These are phyloP conservation scores for Nemania bipapillata DNA, from an alignment of 2,329 filamentous ascomycete genomes.

Conservation along the genomic window DNA sequence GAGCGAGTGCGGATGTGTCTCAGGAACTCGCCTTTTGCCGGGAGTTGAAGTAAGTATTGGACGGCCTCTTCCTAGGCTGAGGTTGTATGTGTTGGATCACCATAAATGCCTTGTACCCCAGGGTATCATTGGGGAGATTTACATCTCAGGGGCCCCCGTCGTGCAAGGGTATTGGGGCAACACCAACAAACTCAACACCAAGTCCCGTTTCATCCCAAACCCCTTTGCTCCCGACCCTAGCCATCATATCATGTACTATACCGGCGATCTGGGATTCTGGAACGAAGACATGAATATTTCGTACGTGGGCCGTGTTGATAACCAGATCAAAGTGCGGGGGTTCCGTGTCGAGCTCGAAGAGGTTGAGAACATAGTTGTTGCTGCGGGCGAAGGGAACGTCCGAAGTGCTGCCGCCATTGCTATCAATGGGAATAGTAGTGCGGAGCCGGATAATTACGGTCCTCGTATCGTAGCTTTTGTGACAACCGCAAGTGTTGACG, in stretches of 20 bases:
- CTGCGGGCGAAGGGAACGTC: neutral
- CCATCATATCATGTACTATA: constrained; percentile 22
- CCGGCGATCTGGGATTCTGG: constrained; percentile 25
- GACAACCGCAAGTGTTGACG: neutral
- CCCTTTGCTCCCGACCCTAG: neutral
- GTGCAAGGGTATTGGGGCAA: constrained; percentile 13
- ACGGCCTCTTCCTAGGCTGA: constrained; percentile 3
- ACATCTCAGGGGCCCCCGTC: constrained; percentile 11
- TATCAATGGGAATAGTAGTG: neutral
- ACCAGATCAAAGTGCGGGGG: constrained; percentile 32
- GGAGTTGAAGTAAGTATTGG: constrained; percentile 8
- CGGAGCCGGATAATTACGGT: neutral
- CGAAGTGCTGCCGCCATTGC: constrained; percentile 4
- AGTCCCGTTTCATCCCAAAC: constrained; percentile 14
- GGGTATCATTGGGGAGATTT: constrained; percentile 18
- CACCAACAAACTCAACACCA: neutral
- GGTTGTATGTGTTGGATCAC: constrained; percentile 17
- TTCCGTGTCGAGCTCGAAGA: constrained; percentile 35
- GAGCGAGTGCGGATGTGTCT: constrained; percentile 5
- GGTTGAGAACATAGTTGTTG: constrained; percentile 17
- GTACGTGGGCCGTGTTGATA: constrained; percentile 27
- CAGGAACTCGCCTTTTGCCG: constrained; percentile 4
- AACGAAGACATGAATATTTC: constrained; percentile 21
- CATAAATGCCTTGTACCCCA: constrained; percentile 17
- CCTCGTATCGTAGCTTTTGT: constrained; percentile 12